Conservation (phyloP, 2,329 filamentous ascomycete genomes). For the Curvularia hawaiiensis region DNA sequence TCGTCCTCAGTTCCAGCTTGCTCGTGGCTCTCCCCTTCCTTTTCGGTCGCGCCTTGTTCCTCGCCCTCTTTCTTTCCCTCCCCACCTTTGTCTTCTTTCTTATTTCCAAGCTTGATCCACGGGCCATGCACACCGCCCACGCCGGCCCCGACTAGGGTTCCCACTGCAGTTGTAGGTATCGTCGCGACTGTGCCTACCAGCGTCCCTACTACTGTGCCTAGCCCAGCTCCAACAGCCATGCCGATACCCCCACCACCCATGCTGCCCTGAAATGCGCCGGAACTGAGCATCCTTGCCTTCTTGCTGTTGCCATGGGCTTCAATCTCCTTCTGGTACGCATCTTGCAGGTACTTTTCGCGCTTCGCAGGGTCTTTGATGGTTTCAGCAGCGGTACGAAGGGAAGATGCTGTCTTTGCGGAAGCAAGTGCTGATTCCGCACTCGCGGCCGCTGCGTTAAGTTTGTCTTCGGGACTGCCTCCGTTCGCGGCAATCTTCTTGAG, state of each 20-base stretch:
- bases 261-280: constrained; percentile 49
- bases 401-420: constrained; percentile 36
- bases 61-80: constrained; percentile 16
- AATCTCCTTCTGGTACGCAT: constrained; percentile 42
- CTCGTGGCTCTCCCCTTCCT: constrained; percentile 10
- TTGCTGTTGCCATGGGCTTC: constrained; percentile 43
- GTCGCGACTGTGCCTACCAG: constrained; percentile 48
- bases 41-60: constrained; percentile 9
- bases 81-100: constrained; percentile 19
- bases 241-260: constrained; percentile 52
- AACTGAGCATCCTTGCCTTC: constrained; percentile 41
- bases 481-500: constrained; percentile 30
- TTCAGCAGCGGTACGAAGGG: constrained; percentile 30
- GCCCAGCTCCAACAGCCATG: constrained; percentile 47
- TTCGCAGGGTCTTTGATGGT: constrained; percentile 41
- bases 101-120: constrained; percentile 47
- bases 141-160: constrained; percentile 48
- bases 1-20: constrained; percentile 16
- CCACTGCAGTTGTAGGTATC: constrained; percentile 48
- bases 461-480: constrained; percentile 27
- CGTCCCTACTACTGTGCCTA: constrained; percentile 51
- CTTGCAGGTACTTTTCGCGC: constrained; percentile 41
- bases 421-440: constrained; percentile 38
- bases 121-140: constrained; percentile 51
- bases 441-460: constrained; percentile 38